These are phyloP conservation scores for Sisymbrium irio DNA, from an alignment of 345 rosid species.

Conservation along the genomic window DNA sequence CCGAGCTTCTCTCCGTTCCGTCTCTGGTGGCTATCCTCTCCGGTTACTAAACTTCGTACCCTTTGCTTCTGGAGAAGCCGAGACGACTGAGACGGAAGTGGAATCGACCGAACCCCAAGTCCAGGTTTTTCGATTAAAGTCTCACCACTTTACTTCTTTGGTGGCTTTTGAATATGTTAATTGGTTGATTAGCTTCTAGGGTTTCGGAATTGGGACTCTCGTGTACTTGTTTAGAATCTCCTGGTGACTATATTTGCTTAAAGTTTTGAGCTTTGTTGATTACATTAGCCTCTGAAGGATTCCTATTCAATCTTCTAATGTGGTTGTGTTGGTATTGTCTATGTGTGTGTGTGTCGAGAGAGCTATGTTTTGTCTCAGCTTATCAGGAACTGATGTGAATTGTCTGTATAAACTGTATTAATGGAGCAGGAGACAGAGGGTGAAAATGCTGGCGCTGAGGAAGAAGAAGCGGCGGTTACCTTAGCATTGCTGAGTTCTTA, in stretches of 20 bases:
- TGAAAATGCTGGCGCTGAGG: conserved; percentile 46
- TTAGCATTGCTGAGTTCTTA: conserved; percentile 49
- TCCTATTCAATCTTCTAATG: background rate
- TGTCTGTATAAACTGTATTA: background rate
- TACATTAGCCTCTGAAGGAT: background rate
- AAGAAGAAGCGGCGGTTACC: conserved; percentile 47
- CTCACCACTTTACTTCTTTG: background rate
- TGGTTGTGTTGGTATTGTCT: background rate
- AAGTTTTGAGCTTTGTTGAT: conserved; percentile 17
- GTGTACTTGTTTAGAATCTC: too few species aligned
- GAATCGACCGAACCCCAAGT: conserved; percentile 51
- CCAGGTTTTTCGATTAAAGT: conserved; percentile 46
- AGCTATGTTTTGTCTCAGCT: background rate
- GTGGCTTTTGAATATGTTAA: background rate
- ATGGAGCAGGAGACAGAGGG: conserved; percentile 64
- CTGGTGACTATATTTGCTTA: too few species aligned
- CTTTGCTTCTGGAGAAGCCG: conserved; percentile 67
- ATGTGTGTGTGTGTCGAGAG: background rate
- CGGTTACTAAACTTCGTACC: conserved; percentile 47
- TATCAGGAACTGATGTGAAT: background rate
- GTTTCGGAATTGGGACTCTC: background rate
- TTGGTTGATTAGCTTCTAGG: conserved; percentile 9
- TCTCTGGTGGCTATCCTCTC: conserved; percentile 31
- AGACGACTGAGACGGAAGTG: conserved; percentile 50
- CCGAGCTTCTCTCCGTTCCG: conserved; percentile 37